Percentiles rank a stretch among this genome's conserved stretches.
phyloP scores from a whole-genome alignment of 495 filamentous ascomycete genomes.

The Annulohypoxylon bovei region DNA sequence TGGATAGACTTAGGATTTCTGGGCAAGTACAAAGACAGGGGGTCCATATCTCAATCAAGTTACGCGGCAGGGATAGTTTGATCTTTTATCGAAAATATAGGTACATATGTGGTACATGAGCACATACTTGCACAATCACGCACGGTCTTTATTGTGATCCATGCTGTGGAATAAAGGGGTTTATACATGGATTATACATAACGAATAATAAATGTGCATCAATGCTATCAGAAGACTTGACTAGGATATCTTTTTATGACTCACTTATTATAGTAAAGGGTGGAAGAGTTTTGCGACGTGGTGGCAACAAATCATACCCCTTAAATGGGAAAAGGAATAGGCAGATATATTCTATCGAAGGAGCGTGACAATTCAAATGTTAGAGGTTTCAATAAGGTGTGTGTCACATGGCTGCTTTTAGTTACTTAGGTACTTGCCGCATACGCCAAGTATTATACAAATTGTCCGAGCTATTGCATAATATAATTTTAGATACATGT shows the following conservation, averaged over 20 bases:
- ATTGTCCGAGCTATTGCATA: conserved; percentile 6
- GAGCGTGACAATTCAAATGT: conserved; percentile 12
- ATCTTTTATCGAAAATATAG: background rate
- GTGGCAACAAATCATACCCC: conserved; percentile 28
- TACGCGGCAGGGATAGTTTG: conserved; percentile 18
- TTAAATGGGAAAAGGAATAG: conserved; percentile 20
- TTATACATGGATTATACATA: conserved; percentile 13
- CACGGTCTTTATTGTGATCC: conserved; percentile 1
- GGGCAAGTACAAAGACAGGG: conserved; percentile 8
- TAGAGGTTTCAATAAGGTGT: conserved; percentile 6
- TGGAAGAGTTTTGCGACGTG: background rate
- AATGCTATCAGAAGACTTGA: background rate
- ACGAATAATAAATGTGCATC: background rate
- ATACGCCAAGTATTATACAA: conserved; percentile 22
- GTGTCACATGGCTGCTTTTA: conserved; percentile 40
- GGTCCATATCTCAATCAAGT: conserved; percentile 15
- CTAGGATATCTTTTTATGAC: conserved; percentile 15
- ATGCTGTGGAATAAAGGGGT: conserved; percentile 38
- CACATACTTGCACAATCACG: background rate
- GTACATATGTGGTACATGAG: background rate
- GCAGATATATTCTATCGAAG: conserved; percentile 21
- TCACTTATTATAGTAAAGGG: conserved; percentile 6
- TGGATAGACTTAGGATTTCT: conserved; percentile 27
- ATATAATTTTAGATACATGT: conserved; percentile 1
- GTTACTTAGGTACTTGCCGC: conserved; percentile 16